A percentile compares a stretch with the other conserved stretches of the same genome.
These are phyloP conservation scores for Phylloboletellus chloephorus DNA, from an alignment of 1,284 basidiomycete species.

Conservation along the genomic window DNA sequence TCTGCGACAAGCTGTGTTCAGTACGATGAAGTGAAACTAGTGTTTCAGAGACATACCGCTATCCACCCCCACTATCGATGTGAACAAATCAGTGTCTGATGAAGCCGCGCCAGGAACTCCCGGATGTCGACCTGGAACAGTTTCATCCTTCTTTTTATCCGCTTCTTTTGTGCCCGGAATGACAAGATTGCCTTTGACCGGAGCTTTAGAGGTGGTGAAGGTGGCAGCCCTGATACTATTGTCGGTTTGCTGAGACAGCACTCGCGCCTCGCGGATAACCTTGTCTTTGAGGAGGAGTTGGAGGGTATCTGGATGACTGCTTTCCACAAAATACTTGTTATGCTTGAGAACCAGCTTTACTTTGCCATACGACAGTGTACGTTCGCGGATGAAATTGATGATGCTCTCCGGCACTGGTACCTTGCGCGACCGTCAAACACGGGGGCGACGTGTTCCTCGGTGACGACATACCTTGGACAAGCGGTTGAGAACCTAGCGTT, in stretches of 20 bases:
- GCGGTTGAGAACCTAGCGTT: constrained; percentile 69
- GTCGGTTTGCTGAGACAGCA: constrained; percentile 56
- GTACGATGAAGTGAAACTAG: constrained; percentile 1
- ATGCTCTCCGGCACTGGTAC: constrained; percentile 87
- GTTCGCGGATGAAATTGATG: constrained; percentile 79
- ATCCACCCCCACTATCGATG: constrained; percentile 89
- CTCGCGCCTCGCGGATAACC: constrained; percentile 77
- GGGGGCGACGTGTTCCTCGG: background rate
- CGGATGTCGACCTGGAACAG: constrained; percentile 33
- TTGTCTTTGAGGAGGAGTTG: constrained; percentile 82
- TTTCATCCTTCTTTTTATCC: constrained; percentile 61
- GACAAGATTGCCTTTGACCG: constrained; percentile 72
- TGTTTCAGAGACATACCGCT: constrained; percentile 48
- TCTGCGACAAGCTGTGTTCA: constrained; percentile 43
- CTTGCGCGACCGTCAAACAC: constrained; percentile 35
- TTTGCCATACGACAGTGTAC: constrained; percentile 93
- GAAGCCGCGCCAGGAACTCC: constrained; percentile 33
- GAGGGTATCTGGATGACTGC: constrained; percentile 86
- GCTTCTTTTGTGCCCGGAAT: constrained; percentile 81
- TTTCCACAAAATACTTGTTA: constrained; percentile 95
- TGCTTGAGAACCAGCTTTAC: constrained; percentile 96
- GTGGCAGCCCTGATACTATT: constrained; percentile 72
- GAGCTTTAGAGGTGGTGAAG: constrained; percentile 79
- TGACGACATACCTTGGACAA: constrained; percentile 66
- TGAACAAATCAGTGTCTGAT: constrained; percentile 74